These are phyloP conservation scores for Colletotrichum lentis DNA, from an alignment of 2,329 filamentous ascomycete species.

Conservation along the genomic window DNA sequence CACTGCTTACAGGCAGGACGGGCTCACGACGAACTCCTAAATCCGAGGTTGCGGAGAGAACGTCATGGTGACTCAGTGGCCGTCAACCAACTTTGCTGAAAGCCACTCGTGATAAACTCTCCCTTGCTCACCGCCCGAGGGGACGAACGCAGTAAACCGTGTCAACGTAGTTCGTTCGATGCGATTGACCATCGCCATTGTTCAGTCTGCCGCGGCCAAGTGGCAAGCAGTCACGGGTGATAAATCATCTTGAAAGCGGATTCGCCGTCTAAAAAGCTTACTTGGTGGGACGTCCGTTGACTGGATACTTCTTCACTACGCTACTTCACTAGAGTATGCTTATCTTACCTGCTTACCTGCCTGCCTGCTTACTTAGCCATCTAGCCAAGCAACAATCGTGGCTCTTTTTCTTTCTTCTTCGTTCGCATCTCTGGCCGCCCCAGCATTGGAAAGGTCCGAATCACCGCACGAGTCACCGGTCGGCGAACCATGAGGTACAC, in stretches of 20 bases:
- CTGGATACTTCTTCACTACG: not conserved
- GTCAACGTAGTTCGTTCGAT: not conserved
- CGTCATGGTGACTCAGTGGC: constrained; percentile 13
- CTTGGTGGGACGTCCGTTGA: not conserved
- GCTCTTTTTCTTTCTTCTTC: not conserved
- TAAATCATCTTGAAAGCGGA: not conserved
- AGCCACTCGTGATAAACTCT: constrained; percentile 13
- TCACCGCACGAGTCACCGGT: constrained; percentile 19
- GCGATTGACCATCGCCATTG: not conserved
- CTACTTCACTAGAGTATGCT: not conserved
- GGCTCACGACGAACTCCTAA: not conserved
- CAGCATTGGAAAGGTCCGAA: not conserved
- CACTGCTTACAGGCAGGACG: not conserved
- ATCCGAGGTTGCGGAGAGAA: constrained; percentile 7
- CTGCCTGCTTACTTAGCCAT: too few relatives aligned
- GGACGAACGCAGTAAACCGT: constrained; percentile 13
- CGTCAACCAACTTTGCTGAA: constrained; percentile 2
- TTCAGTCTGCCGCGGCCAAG: not conserved
- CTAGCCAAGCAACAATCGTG: not conserved
- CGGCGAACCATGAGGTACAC: constrained; percentile 11
- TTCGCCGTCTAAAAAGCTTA: constrained; percentile 16
- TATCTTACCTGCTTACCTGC: not conserved
- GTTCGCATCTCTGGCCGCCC: not conserved
- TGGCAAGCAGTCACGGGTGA: constrained; percentile 10
- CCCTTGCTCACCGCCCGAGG: not conserved